phyloP scores from a whole-genome alignment of 2,329 filamentous ascomycete species.

The Aschersonia sp. region DNA sequence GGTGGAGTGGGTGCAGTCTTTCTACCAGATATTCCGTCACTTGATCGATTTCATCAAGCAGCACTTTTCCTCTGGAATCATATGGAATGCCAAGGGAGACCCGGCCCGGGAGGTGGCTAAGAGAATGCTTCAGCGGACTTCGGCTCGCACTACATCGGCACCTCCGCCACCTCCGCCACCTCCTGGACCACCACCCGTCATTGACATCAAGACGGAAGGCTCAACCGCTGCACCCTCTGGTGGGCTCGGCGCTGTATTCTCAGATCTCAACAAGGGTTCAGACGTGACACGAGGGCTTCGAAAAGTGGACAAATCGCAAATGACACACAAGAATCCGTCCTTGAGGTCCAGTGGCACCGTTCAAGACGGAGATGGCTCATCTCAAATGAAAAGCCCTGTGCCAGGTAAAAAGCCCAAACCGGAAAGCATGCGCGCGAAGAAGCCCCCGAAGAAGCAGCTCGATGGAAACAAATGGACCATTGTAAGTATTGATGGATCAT shows the following conservation, averaged over 20 bases:
- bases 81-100: slow-evolving; percentile 72
- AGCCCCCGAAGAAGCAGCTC: slow-evolving; percentile 63
- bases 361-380: slow-evolving; percentile 37
- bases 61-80: slow-evolving; percentile 63
- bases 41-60: slow-evolving; percentile 75
- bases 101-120: slow-evolving; percentile 53
- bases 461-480: slow-evolving; percentile 91
- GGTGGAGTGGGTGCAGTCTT: slow-evolving; percentile 81
- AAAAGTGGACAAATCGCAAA: slow-evolving; percentile 89
- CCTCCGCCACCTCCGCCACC: slow-evolving; percentile 56
- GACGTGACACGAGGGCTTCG: slow-evolving; percentile 77
- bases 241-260: slow-evolving; percentile 80
- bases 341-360: slow-evolving; percentile 63
- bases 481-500: slow-evolving; percentile 30
- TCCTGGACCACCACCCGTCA: slow-evolving; percentile 53
- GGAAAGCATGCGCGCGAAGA: slow-evolving; percentile 72
- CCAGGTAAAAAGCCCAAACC: slow-evolving; percentile 82
- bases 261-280: slow-evolving; percentile 77
- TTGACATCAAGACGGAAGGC: slow-evolving; percentile 38
- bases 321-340: slow-evolving; percentile 97
- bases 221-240: slow-evolving; percentile 24
- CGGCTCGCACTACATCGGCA: slow-evolving; percentile 32
- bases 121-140: slow-evolving; percentile 29
- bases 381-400: slow-evolving; percentile 68
- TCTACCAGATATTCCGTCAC: slow-evolving; percentile 79